These are phyloP conservation scores for Glebionis coronaria DNA, from an alignment of 129 eudicot genomes.

Conservation along the genomic window DNA sequence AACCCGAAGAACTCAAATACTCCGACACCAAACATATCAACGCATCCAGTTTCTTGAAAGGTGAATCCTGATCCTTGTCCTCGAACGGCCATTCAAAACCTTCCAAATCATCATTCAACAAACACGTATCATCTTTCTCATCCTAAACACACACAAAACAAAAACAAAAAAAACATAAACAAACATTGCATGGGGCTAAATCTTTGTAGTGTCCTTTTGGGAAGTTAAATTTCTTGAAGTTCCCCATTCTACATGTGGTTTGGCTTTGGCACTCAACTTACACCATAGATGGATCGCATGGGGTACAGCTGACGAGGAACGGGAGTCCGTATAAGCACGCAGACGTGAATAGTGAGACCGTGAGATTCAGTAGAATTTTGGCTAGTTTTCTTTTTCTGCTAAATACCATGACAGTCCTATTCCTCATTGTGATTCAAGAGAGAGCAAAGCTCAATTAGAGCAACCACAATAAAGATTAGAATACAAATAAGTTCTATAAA, in stretches of 20 bases:
- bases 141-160: no score
- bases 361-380: conserved; percentile 61
- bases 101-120: conserved; percentile 32
- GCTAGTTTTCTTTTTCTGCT: conserved; percentile 85
- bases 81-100: conserved; percentile 24
- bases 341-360: conserved; percentile 82
- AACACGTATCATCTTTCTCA: conserved; percentile 26
- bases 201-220: conserved; percentile 91
- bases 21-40: no score
- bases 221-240: conserved; percentile 95
- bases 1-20: no score
- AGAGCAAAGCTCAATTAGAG: conserved; percentile 93
- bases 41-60: no score
- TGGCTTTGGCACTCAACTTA: conserved; percentile 62
- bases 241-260: conserved; percentile 70
- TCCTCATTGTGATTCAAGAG: conserved; percentile 47
- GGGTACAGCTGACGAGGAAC: conserved; percentile 73
- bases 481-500: conserved; percentile 66
- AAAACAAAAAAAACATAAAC: neutral
- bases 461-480: conserved; percentile 67
- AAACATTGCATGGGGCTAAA: conserved; percentile 49
- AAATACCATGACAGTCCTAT: conserved; percentile 5
- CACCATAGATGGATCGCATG: conserved; percentile 59
- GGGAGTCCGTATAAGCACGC: conserved; percentile 91
- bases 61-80: no score